Evolutionary conservation across 768 basidiomycete genomes (phyloP), one percentile per base, ranked within the genome.

Genomic region (Serendipita sp.): DNA sequence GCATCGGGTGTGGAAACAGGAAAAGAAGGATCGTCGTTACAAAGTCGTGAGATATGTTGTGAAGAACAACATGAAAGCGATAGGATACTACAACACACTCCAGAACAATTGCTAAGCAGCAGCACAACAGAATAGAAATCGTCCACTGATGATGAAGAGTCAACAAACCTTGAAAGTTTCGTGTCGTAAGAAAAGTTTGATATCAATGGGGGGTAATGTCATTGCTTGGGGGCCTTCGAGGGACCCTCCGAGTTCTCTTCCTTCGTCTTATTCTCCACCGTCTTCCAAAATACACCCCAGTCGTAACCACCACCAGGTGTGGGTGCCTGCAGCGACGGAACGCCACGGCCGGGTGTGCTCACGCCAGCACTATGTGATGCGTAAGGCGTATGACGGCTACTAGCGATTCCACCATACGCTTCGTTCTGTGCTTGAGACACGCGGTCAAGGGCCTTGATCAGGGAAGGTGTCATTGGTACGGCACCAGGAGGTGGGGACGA

Each of bases 391-490:
- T 58, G 17, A 45, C 60, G 51, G 28, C 61, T 30, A 2, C 65
- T 48, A 48, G 7, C 62, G 61, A 16, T 48, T 26, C n/a, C 33
- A 13, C 69, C 70, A 63, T 76, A 82, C n/a, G 77, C 81, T 22
- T 77, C 76, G 62, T 73, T 74, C 67, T 85, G 83, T 2, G 83
- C 84, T 16, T 73, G 71, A 11, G 77, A 74, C 60, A 85, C 75
- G 30, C 83, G 77, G 66, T 84, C 80, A n/a, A 85, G 71, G 1
- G 83, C 84, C 41, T 76, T 76, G 64, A 84, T 79, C 33, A 85
- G 74, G 2, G 84, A 85, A 0, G 84, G 83, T 1, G 84, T 85
- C 24, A 80, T 79, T 3, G 82, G 81, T 1, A 84, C 78, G 1
- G 81, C 72, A 3, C 74, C 74, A 4, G 68, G 67, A 61, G 72